These are phyloP conservation scores for Forsythia viridissima DNA, from an alignment of 257 asterid species.

Conservation along the genomic window DNA sequence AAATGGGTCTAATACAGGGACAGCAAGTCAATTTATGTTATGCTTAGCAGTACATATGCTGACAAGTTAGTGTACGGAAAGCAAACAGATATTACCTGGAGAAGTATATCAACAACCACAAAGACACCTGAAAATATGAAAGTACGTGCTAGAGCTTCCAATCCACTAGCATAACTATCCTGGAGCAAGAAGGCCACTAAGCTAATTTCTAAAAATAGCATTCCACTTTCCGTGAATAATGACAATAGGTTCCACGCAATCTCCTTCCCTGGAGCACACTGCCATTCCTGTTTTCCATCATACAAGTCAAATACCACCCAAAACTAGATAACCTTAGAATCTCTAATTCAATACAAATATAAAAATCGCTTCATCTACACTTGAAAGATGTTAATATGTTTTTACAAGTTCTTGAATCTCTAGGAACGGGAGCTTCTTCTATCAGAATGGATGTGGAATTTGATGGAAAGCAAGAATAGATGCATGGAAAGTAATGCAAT, in stretches of 20 bases:
- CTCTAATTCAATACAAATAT: neutral
- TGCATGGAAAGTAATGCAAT: neutral
- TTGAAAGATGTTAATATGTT: neutral
- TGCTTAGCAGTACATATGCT: neutral
- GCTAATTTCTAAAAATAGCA: constrained; percentile 79
- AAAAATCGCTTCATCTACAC: neutral
- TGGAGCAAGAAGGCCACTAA: constrained; percentile 79
- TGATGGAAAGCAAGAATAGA: neutral
- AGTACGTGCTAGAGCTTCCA: constrained; percentile 80
- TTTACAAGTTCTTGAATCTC: neutral
- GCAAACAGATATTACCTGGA: constrained; percentile 61
- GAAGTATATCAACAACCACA: constrained; percentile 69
- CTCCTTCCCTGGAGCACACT: constrained; percentile 69
- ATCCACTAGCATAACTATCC: constrained; percentile 76
- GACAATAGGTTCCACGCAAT: constrained; percentile 81
- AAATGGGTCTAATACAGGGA: neutral
- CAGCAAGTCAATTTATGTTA: neutral
- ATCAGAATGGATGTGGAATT: neutral
- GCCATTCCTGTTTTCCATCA: constrained; percentile 69
- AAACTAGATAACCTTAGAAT: neutral
- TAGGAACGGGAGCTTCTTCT: neutral
- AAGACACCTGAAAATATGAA: constrained; percentile 74
- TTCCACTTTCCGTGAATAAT: constrained; percentile 61
- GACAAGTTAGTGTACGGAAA: neutral
- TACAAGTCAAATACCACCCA: neutral